phyloP scores from a whole-genome alignment of 2,329 filamentous ascomycete species.

The Calonectria pteridis region DNA sequence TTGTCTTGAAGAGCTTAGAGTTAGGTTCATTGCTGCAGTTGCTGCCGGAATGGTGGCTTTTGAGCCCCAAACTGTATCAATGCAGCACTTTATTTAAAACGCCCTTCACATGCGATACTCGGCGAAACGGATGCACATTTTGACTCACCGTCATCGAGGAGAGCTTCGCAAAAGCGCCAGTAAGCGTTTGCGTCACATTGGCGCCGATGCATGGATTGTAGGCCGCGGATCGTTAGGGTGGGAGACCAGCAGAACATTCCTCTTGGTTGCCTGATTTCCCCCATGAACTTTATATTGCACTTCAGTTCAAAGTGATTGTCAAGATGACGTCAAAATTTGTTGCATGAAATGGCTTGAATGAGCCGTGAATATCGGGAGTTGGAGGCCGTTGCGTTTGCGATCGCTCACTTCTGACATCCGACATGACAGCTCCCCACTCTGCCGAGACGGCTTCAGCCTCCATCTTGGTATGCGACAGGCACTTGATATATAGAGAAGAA shows the following conservation, averaged over 20 bases:
- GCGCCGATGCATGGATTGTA: constrained; percentile 25
- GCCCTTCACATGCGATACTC: background rate
- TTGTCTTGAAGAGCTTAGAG: background rate
- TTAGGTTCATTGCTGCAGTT: background rate
- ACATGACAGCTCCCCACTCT: background rate
- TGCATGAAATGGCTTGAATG: background rate
- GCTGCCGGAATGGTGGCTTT: no score
- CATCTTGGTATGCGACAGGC: background rate
- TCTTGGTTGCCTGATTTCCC: background rate
- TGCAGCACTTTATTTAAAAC: background rate
- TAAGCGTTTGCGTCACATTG: background rate
- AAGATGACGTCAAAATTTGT: background rate
- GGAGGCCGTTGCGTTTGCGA: background rate
- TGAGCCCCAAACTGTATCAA: background rate
- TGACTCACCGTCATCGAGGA: background rate
- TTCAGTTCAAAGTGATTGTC: background rate
- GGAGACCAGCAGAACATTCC: background rate
- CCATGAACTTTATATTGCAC: background rate
- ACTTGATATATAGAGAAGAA: background rate
- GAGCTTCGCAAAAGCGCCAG: background rate
- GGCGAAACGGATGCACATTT: background rate
- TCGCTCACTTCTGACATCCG: background rate
- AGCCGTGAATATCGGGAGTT: background rate
- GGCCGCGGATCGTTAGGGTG: constrained; percentile 25
- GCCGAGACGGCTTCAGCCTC: background rate